These are phyloP conservation scores for Monosporozyma unispora DNA, from an alignment of 805 yeast genomes.

Conservation along the genomic window DNA sequence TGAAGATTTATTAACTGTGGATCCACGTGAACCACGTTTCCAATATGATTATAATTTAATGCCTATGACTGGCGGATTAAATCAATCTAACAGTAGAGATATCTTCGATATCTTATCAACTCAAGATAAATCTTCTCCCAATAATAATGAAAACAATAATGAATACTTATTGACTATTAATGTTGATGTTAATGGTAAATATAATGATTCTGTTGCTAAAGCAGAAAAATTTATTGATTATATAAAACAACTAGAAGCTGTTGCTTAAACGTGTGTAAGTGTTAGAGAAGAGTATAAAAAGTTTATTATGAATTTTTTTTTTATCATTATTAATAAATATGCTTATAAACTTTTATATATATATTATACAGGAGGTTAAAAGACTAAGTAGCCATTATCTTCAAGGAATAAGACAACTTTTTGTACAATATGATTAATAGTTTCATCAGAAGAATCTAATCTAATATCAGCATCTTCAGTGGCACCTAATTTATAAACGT, in stretches of 20 bases:
- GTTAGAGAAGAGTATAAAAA: no score
- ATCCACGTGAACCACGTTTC: constrained; percentile 23
- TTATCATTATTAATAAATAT: not conserved
- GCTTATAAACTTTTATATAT: not conserved
- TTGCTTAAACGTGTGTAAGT: not conserved
- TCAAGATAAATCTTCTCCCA: not conserved
- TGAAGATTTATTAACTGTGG: constrained; percentile 47
- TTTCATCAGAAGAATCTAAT: constrained; percentile 44
- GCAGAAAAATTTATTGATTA: constrained; percentile 19
- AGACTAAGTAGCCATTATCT: constrained; percentile 58
- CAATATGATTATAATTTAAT: constrained; percentile 14
- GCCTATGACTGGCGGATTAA: constrained; percentile 4
- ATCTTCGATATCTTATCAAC: constrained; percentile 22
- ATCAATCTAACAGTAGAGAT: constrained; percentile 8
- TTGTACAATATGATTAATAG: constrained; percentile 63
- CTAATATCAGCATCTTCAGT: constrained; percentile 49
- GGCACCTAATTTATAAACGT: constrained; percentile 38
- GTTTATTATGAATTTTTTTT: not conserved
- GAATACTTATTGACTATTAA: constrained; percentile 16
- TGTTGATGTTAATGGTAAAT: constrained; percentile 16
- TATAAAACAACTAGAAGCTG: not conserved
- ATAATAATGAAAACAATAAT: not conserved
- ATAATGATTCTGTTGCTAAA: constrained; percentile 17
- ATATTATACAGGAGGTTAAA: constrained; percentile 10
- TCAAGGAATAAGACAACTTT: constrained; percentile 65